Percentiles rank a stretch among this genome's conserved stretches.
phyloP scores from a whole-genome alignment of 1,284 basidiomycete species.

The Entoloma clypeatum region DNA sequence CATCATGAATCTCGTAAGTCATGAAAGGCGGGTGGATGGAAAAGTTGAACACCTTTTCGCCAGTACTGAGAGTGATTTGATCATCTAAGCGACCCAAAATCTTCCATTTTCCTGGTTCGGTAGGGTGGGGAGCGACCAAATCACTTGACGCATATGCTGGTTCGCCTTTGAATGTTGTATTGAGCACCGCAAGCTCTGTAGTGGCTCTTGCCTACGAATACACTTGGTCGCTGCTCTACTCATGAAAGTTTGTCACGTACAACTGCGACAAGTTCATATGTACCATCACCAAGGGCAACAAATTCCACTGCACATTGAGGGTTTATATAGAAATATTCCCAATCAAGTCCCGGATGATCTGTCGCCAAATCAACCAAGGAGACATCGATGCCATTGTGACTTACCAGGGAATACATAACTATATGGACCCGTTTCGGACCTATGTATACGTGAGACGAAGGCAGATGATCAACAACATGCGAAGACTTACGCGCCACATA shows the following conservation, averaged over 20 bases:
- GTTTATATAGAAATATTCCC: conserved; percentile 26
- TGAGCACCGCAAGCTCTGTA: conserved; percentile 19
- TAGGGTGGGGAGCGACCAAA: conserved; percentile 26
- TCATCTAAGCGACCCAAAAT: conserved; percentile 25
- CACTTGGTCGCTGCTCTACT: no score
- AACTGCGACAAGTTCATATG: no score
- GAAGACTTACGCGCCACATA: conserved; percentile 28
- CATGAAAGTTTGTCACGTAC: no score
- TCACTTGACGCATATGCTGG: conserved; percentile 23
- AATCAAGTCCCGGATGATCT: conserved; percentile 19
- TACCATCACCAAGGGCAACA: no score
- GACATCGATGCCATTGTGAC: neutral
- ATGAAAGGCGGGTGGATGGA: neutral
- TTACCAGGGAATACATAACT: conserved; percentile 18
- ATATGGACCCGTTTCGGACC: conserved; percentile 24
- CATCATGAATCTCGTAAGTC: neutral
- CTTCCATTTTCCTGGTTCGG: conserved; percentile 19
- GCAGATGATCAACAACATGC: neutral
- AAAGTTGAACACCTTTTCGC: conserved; percentile 31
- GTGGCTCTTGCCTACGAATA: no score
- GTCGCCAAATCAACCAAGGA: conserved; percentile 5
- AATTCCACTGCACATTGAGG: no score
- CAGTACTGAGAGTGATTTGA: conserved; percentile 28
- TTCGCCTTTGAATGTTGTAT: conserved; percentile 14
- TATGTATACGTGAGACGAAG: conserved; percentile 5